Evolutionary conservation across 495 filamentous ascomycete genomes (phyloP).

Genomic region (Penicillium manginii): DNA sequence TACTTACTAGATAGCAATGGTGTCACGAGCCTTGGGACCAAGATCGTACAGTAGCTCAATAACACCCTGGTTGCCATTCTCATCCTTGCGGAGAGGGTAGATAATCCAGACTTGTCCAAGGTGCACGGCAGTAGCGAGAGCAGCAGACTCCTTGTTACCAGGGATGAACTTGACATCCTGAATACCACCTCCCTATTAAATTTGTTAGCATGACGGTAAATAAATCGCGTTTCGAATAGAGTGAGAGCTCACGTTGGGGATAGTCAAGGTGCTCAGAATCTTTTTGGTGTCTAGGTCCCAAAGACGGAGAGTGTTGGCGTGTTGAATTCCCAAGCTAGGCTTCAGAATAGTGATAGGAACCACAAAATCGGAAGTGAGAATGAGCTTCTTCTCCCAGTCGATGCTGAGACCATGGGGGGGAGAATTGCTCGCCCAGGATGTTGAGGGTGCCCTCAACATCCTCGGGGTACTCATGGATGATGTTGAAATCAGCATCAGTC

Average conservation of each 20-base stretch:
- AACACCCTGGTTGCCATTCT: constrained; percentile 57
- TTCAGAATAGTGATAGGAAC: constrained; percentile 63
- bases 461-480: constrained; percentile 64
- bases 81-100: constrained; percentile 60
- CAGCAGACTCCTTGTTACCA: constrained; percentile 59
- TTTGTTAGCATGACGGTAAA: not conserved
- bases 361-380: constrained; percentile 65
- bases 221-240: not conserved
- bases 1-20: constrained; percentile 60
- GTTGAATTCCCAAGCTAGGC: constrained; percentile 54
- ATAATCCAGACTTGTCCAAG: constrained; percentile 68
- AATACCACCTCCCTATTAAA: constrained; percentile 55
- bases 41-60: constrained; percentile 63
- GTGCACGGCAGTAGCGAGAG: constrained; percentile 63
- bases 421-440: constrained; percentile 62
- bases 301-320: constrained; percentile 60
- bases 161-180: constrained; percentile 71
- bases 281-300: constrained; percentile 56
- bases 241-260: constrained; percentile 52
- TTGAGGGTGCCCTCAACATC: constrained; percentile 54
- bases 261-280: constrained; percentile 64
- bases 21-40: constrained; percentile 57
- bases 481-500: constrained; percentile 61
- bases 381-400: constrained; percentile 59
- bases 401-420: constrained; percentile 63